Conservation (phyloP, 148 eudicot genomes). For the Nepenthes gracilis region DNA sequence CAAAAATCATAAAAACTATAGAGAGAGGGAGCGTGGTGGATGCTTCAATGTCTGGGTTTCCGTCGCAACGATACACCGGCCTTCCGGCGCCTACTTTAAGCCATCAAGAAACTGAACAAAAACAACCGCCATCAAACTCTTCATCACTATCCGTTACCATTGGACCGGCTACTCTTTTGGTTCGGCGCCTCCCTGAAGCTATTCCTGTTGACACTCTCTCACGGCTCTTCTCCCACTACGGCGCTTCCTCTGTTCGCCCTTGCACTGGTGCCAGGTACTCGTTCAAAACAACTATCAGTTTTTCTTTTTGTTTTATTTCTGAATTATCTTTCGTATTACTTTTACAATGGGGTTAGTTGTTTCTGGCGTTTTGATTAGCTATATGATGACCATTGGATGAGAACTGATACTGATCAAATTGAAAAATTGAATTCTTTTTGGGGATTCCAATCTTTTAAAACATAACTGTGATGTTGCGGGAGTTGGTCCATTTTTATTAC, state of each 20-base stretch:
- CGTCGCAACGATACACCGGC: neutral
- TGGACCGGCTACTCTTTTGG: conserved; percentile 39
- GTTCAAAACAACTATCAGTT: neutral
- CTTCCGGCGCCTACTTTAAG: neutral
- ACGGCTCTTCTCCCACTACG: conserved; percentile 73
- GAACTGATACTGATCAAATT: too few relatives aligned
- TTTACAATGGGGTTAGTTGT: neutral
- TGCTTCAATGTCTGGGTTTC: neutral
- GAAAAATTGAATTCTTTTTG: too few relatives aligned
- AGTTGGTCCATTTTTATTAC: too few relatives aligned
- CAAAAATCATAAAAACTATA: too few relatives aligned
- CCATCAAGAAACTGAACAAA: neutral
- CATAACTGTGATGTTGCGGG: too few relatives aligned
- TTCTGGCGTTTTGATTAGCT: too few relatives aligned
- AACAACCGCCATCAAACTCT: conserved; percentile 6
- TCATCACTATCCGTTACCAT: conserved; percentile 10
- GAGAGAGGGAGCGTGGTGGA: too few relatives aligned
- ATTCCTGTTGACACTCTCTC: conserved; percentile 59
- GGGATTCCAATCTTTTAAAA: too few relatives aligned
- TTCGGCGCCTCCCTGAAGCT: conserved; percentile 83
- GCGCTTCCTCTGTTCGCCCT: conserved; percentile 63
- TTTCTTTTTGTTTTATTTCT: neutral
- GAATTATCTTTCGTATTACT: neutral
- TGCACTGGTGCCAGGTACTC: conserved; percentile 45
- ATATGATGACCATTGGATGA: too few relatives aligned